Conservation (phyloP, 2,329 filamentous ascomycete species). For the Tolypocladium nubicola region DNA sequence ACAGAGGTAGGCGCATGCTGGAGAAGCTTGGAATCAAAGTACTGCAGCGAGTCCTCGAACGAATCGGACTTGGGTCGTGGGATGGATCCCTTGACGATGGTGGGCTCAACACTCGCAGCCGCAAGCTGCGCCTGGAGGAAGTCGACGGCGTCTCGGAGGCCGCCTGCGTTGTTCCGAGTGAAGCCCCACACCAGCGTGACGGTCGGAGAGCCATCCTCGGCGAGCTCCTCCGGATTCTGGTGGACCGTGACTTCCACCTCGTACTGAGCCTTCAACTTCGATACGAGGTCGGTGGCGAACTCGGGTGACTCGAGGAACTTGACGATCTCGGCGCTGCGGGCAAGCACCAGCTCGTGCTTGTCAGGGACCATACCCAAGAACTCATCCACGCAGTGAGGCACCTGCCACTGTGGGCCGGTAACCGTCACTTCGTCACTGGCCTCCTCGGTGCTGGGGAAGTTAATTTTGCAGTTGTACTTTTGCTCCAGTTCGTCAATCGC, state of each 20-base stretch:
- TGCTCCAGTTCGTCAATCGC: constrained; percentile 94
- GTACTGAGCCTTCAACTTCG: constrained; percentile 82
- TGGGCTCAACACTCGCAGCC: constrained; percentile 78
- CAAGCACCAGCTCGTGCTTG: constrained; percentile 82
- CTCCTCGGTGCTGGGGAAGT: constrained; percentile 94
- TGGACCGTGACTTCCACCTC: constrained; percentile 78
- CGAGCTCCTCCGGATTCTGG: constrained; percentile 47
- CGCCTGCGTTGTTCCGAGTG: constrained; percentile 93
- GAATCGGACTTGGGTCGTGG: constrained; percentile 98
- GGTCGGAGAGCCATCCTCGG: constrained; percentile 46
- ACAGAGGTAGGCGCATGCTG: constrained; percentile 80
- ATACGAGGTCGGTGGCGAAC: constrained; percentile 69
- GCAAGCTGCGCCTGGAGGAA: constrained; percentile 82
- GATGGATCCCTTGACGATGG: constrained; percentile 84
- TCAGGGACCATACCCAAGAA: constrained; percentile 97
- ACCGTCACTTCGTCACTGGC: constrained; percentile 94
- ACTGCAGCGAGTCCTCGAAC: constrained; percentile 92
- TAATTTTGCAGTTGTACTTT: constrained; percentile 99
- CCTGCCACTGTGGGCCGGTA: constrained; percentile 95
- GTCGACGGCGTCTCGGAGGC: constrained; percentile 90
- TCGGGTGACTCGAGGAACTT: constrained; percentile 74
- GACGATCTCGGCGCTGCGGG: constrained; percentile 63
- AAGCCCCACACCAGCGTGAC: constrained; percentile 66
- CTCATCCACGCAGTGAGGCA: constrained; percentile 91
- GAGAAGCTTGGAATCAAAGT: constrained; percentile 92